Evolutionary conservation across 192 early-diverging fungal species (phyloP).

Genomic region (Backusella psychrophila): DNA sequence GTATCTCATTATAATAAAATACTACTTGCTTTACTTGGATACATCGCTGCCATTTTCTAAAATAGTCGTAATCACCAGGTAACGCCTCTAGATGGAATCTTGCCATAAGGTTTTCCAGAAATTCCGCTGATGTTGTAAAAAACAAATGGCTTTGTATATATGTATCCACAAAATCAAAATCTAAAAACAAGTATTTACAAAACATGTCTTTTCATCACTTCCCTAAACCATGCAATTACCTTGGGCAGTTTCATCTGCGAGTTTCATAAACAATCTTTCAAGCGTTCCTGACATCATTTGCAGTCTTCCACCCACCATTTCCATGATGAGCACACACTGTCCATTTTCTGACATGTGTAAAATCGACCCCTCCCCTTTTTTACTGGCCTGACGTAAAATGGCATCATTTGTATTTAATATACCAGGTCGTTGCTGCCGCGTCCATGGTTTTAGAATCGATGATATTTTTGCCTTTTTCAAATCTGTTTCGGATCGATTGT

Average conservation of each 20-base stretch:
- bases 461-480: constrained; percentile 8
- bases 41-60: constrained; percentile 45
- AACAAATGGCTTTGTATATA: constrained; percentile 60
- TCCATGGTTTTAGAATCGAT: constrained; percentile 7
- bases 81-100: constrained; percentile 55
- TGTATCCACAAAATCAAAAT: constrained; percentile 67
- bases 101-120: constrained; percentile 56
- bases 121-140: constrained; percentile 54
- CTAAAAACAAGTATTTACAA: constrained; percentile 23
- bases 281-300: constrained; percentile 60
- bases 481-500: constrained; percentile 28
- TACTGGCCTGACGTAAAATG: not conserved
- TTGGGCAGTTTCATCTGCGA: constrained; percentile 64
- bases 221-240: constrained; percentile 31
- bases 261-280: constrained; percentile 59
- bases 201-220: not conserved
- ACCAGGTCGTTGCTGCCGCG: not conserved
- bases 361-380: constrained; percentile 16
- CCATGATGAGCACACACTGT: constrained; percentile 57
- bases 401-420: constrained; percentile 4
- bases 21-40: constrained; percentile 55
- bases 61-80: constrained; percentile 41
- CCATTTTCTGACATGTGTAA: constrained; percentile 54
- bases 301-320: constrained; percentile 46
- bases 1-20: not conserved